Evolutionary conservation across 2,329 filamentous ascomycete species (phyloP), one percentile per base, ranked within the genome.

Genomic region (Colletotrichum cuscutae): DNA sequence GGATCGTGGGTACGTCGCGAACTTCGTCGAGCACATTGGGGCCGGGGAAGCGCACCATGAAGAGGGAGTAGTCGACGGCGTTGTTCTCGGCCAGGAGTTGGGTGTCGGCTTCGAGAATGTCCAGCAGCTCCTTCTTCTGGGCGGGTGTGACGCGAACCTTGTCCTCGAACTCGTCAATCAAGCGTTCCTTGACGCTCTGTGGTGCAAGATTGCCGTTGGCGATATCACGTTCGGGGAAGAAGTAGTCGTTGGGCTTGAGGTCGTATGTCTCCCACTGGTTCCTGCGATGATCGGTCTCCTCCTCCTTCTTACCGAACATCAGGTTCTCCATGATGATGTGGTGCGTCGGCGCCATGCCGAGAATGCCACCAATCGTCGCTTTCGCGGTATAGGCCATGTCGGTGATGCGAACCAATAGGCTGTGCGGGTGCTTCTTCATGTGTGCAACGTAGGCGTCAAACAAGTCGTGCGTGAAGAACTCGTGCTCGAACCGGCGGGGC

Each of bases 241-340:
- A 95, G 82, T 94, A 95, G 70, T 90, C 89, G 26, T 88, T 89
- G 0, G 93, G 93, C 78, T 95, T 95, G 61, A 95, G 86, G 73
- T 95, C 93, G 81, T 91, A 95, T 1, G 89, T 90, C 78, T 94
- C 90, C 92, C 92, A 95, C 22, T 85, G 81, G 1, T 74, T 74
- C 32, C 78, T 75, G 1, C 61, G 61, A 58, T 84, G 79, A 68
- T 83, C 78, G 58, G 81, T 79, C 11, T 78, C 77, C 67, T 84
- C 83, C 13, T 84, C 81, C 15, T 85, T 83, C 74, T 90, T 87
- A 1, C 92, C 92, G 74, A 89, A 89, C 28, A 94, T 83, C 2
- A 94, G 85, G 78, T 95, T 95, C 79, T 94, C 93, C 93, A 95
- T 95, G 77, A 95, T 86, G 72, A 95, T 92, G 77, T 94, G 92